Base-by-base conservation (phyloP, 148 eudicot genomes). In the Rhododendron williamsianum region DNA sequence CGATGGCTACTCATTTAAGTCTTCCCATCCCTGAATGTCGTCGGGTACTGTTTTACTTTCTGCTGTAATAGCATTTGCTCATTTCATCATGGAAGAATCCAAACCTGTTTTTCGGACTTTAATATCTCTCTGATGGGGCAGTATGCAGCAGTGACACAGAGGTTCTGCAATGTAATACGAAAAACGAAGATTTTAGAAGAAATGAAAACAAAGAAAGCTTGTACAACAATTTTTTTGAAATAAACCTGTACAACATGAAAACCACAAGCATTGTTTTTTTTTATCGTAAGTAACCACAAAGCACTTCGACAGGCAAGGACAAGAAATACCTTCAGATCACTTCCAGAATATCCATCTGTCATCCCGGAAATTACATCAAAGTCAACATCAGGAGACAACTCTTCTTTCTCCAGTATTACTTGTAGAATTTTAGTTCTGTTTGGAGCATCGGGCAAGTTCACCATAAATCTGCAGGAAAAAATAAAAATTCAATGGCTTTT, bases 341-440 rank as follows among this genome's bases (percentile, higher is more conserved):
- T 95, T 90, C 98, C 97, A 74, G 91, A 94, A 80, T 92, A 95
- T 85, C 98, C 98, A 85, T 95, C 98, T 51, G 98, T 94, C 92
- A 95, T 94, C 71, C 90, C 85, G 45, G 94, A 96, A 85, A 95
- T 94, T 89, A 92, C 97, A 48, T 93, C 86, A 78, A 89, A 93
- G 82, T 95, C 97, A 52, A 95, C 83, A 49, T 90, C 87, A 58
- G 94, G 94, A 56, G 95, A 90, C 48, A 93, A 90, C 38, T 93
- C 91, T 81, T 95, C 98, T 79, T 95, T 95, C 2, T 96, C 87
- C 74, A 95, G 73, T 72, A 95, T 94, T 16, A 96, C 93, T 87
- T 79, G 92, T 88, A 95, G 73, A 56, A 95, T 95, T 91, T 84
- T 94, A 86, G 92, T 94, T 79, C 98, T 91, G 83, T 83, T 95